Conservation (phyloP, 2,329 filamentous ascomycete genomes). For the Colletotrichum nymphaeae region DNA sequence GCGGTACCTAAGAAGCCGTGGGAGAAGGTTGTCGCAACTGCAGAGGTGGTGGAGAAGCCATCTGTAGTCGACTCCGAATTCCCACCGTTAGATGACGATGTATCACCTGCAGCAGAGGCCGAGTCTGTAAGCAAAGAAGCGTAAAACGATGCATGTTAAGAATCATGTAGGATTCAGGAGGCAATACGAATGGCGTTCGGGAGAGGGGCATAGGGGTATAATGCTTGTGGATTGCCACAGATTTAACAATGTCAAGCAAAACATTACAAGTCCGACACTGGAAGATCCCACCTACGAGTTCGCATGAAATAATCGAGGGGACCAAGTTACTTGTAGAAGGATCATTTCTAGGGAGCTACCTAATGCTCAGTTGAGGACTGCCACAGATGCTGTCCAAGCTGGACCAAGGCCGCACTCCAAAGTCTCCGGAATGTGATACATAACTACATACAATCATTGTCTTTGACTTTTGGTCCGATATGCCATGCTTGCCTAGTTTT, state of each 20-base stretch:
- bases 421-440: conserved; percentile 26
- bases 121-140: conserved; percentile 2
- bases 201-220: not conserved
- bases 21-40: conserved; percentile 69
- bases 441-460: conserved; percentile 35
- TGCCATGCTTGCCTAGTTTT: conserved; percentile 23
- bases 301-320: not conserved
- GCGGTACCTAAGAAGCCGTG: conserved; percentile 74
- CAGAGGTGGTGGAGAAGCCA: conserved; percentile 11
- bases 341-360: conserved; percentile 28
- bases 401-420: conserved; percentile 33
- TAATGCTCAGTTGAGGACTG: conserved; percentile 32
- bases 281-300: not conserved
- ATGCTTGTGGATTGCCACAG: not conserved
- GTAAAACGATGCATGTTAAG: not conserved
- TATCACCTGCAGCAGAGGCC: not conserved
- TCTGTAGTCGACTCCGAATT: conserved; percentile 49
- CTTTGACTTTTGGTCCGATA: conserved; percentile 29
- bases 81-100: conserved; percentile 43
- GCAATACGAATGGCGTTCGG: conserved; percentile 7
- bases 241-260: not conserved
- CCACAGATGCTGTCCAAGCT: conserved; percentile 33
- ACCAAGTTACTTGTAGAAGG: not conserved
- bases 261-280: not conserved
- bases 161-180: not conserved